These are phyloP conservation scores for Ophiosphaerella narmari DNA, from an alignment of 2,329 filamentous ascomycete genomes.

Conservation along the genomic window DNA sequence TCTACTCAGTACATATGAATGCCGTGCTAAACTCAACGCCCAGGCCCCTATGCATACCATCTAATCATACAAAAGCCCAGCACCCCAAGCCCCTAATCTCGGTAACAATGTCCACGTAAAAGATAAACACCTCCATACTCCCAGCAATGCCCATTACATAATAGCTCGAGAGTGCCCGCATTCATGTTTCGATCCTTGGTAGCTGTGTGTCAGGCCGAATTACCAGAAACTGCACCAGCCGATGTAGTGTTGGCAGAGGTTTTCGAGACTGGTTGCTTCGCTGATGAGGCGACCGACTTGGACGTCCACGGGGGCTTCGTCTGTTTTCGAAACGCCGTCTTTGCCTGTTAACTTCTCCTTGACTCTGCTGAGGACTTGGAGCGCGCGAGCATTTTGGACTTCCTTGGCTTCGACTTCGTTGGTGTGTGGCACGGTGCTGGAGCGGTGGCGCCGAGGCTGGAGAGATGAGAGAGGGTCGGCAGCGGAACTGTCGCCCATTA, in stretches of 20 bases:
- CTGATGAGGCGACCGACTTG: slow-evolving; percentile 95
- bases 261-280: slow-evolving; percentile 95
- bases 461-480: slow-evolving; percentile 15
- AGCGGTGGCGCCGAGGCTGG: slow-evolving; percentile 36
- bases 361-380: slow-evolving; percentile 89
- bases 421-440: slow-evolving; percentile 36
- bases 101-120: no score
- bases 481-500: slow-evolving; percentile 53
- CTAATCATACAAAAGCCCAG: no score
- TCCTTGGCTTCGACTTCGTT: slow-evolving; percentile 62
- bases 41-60: no score
- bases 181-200: no score
- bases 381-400: slow-evolving; percentile 87
- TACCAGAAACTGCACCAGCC: slow-evolving; percentile 99
- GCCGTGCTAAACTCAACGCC: no score
- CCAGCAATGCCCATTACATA: no score
- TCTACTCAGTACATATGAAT: no score
- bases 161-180: no score
- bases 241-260: slow-evolving; percentile 97
- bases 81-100: no score
- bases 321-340: slow-evolving; percentile 73
- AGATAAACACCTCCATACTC: no score
- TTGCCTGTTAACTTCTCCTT: slow-evolving; percentile 93
- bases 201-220: not conserved
- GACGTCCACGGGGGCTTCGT: slow-evolving; percentile 81